A percentile compares a stretch with the other conserved stretches of the same genome.
phyloP scores from a whole-genome alignment of 768 basidiomycete species.

The Fomitopsis serialis region DNA sequence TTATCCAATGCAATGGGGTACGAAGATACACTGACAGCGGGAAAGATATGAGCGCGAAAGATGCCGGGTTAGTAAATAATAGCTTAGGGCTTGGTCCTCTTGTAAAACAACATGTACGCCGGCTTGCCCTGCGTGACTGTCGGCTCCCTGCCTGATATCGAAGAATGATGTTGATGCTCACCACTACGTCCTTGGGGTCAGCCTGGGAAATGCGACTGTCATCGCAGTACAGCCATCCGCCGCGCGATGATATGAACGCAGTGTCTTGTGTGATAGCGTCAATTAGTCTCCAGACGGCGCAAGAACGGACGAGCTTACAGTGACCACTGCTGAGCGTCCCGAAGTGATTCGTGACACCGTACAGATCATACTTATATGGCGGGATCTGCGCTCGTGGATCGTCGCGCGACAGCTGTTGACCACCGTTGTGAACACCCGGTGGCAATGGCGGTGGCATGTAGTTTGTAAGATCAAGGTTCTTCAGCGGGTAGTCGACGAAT shows the following conservation, averaged over 20 bases:
- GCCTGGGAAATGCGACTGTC: conserved; percentile 80
- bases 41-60: conserved; percentile 15
- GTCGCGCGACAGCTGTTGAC: conserved; percentile 39
- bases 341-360: conserved; percentile 94
- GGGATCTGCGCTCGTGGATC: conserved; percentile 83
- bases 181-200: conserved; percentile 78
- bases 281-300: no score
- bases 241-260: conserved; percentile 81
- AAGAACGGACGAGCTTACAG: conserved; percentile 51
- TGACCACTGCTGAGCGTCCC: conserved; percentile 94
- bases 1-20: conserved; percentile 9
- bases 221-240: conserved; percentile 91
- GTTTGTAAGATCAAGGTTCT: conserved; percentile 56
- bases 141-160: conserved; percentile 7
- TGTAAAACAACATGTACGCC: conserved; percentile 75
- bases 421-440: conserved; percentile 46
- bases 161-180: conserved; percentile 32
- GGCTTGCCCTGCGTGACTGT: conserved; percentile 45
- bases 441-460: conserved; percentile 83
- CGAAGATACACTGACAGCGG: conserved; percentile 17
- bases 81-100: conserved; percentile 23
- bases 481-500: conserved; percentile 81
- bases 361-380: conserved; percentile 90
- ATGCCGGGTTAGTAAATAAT: conserved; percentile 7
- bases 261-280: no score